Evolutionary conservation across 176 grass and related monocot genomes (phyloP).

Genomic region (Lolium multiflorum): DNA sequence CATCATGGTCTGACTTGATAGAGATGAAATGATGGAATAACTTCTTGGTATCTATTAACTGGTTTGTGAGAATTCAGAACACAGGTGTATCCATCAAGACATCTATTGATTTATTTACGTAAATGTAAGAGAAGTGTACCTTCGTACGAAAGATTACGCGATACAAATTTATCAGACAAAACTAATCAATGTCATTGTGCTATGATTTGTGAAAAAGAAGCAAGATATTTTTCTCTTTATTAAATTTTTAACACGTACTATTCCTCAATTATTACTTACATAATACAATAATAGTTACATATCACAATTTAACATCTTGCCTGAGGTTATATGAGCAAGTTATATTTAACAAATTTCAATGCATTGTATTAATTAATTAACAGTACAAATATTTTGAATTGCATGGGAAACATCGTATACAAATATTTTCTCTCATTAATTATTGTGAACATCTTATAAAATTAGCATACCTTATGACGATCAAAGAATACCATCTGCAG

Average conservation of each 20-base stretch:
- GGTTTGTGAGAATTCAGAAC: slow-evolving; percentile 16
- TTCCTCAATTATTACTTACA: neutral
- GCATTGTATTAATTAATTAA: slow-evolving; percentile 21
- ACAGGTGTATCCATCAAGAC: slow-evolving; percentile 8
- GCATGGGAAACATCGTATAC: neutral
- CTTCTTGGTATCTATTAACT: neutral
- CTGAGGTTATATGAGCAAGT: neutral
- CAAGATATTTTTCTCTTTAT: neutral
- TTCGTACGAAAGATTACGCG: neutral
- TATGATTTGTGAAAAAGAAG: slow-evolving; percentile 8
- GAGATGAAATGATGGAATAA: slow-evolving; percentile 7
- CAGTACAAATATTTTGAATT: neutral
- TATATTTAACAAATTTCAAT: neutral
- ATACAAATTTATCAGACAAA: neutral
- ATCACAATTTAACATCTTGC: neutral
- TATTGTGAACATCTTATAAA: slow-evolving; percentile 17
- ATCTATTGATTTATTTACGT: slow-evolving; percentile 14
- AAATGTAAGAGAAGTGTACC: slow-evolving; percentile 2
- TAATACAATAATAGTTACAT: neutral
- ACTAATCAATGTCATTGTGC: neutral
- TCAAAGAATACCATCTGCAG: slow-evolving; percentile 97
- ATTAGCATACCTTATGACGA: slow-evolving; percentile 78
- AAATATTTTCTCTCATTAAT: slow-evolving; percentile 15
- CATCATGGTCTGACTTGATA: slow-evolving; percentile 13
- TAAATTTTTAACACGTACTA: neutral